Evolutionary conservation across 345 rosid species (phyloP).

Genomic region (Gossypium raimondii): DNA sequence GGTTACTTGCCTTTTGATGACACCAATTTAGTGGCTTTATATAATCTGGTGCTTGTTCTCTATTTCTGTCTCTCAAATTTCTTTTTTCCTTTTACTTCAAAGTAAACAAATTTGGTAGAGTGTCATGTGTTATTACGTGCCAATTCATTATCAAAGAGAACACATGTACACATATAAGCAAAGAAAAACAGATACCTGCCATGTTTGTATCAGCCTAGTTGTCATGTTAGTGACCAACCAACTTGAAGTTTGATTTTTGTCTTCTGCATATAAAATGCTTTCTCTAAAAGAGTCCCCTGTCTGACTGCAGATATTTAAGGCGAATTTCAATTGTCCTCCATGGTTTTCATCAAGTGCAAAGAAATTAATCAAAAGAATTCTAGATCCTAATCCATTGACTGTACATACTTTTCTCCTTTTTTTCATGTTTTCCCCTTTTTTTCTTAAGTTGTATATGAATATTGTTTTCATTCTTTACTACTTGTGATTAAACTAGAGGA

Average conservation of each 20-base stretch:
- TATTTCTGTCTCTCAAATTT: not conserved
- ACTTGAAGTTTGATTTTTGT: not conserved
- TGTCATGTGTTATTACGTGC: not conserved
- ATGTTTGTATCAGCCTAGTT: not conserved
- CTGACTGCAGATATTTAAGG: slow-evolving; percentile 75
- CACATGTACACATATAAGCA: not conserved
- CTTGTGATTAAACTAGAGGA: slow-evolving; percentile 62
- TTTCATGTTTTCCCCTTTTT: not conserved
- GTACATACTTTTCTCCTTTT: slow-evolving; percentile 33
- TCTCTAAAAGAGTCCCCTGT: slow-evolving; percentile 5
- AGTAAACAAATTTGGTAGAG: not conserved
- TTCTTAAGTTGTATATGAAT: slow-evolving; percentile 2
- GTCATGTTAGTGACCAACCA: not conserved
- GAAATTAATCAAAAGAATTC: slow-evolving; percentile 80
- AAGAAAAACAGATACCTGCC: not conserved
- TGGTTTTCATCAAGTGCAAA: slow-evolving; percentile 97
- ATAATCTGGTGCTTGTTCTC: slow-evolving; percentile 57
- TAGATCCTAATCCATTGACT: slow-evolving; percentile 85
- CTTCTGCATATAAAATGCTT: slow-evolving; percentile 3
- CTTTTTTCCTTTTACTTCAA: not conserved
- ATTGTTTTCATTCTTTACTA: slow-evolving; percentile 9
- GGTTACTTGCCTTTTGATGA: slow-evolving; percentile 97
- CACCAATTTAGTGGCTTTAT: slow-evolving; percentile 68
- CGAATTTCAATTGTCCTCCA: slow-evolving; percentile 84
- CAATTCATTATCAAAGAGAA: not conserved